Evolutionary conservation across 2,329 filamentous ascomycete genomes (phyloP).

Genomic region (Pestalotiopsis sp.): DNA sequence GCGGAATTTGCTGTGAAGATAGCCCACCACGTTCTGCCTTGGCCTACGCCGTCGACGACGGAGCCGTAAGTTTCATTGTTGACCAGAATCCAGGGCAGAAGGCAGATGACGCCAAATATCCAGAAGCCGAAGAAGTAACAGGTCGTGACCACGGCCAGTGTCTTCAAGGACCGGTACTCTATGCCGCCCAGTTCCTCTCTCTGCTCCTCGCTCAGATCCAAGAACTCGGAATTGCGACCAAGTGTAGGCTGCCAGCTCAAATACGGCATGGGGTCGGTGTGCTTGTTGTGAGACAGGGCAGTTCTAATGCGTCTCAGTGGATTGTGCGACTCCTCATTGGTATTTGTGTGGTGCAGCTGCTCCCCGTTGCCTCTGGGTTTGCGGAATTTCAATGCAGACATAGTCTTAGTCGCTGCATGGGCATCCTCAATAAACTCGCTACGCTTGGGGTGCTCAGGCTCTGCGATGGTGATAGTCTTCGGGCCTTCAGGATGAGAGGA

Average conservation of each 20-base stretch:
- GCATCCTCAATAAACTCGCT: conserved; percentile 43
- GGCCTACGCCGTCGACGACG: conserved; percentile 63
- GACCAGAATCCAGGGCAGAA: conserved; percentile 80
- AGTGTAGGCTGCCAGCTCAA: conserved; percentile 93
- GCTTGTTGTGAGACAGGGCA: conserved; percentile 55
- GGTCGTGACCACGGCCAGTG: conserved; percentile 76
- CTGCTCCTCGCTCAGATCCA: conserved; percentile 86
- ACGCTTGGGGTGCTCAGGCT: conserved; percentile 50
- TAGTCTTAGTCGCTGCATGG: conserved; percentile 41
- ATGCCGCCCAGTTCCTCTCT: conserved; percentile 95
- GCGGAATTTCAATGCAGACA: conserved; percentile 46
- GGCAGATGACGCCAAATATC: conserved; percentile 70
- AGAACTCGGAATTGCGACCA: conserved; percentile 89
- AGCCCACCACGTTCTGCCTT: conserved; percentile 83
- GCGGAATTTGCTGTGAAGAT: conserved; percentile 86
- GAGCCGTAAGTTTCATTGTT: conserved; percentile 62
- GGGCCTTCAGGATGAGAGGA: conserved; percentile 38
- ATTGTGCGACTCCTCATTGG: conserved; percentile 22
- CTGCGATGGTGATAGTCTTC: conserved; percentile 68
- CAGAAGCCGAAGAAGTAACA: conserved; percentile 85
- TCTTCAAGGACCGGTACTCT: conserved; percentile 91
- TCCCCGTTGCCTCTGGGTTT: conserved; percentile 43
- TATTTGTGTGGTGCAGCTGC: conserved; percentile 39
- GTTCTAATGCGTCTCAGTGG: conserved; percentile 59
- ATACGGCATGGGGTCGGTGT: conserved; percentile 73